Evolutionary conservation across 129 eudicot species (phyloP).

Genomic region (sunflower (Helianthus annuus)): HanXRQr2.0-SUNRISE NC_035439.2:87838721-87839220

Average conservation of each 20-base stretch:
- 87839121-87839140: too few relatives aligned
- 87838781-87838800: constrained; percentile 48
- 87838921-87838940: background rate
- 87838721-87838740: constrained; percentile 77
- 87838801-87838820: background rate
- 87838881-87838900: background rate
- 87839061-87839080: too few relatives aligned
- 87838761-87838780: constrained; percentile 66
- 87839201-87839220: too few relatives aligned
- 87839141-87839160: too few relatives aligned
- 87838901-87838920: background rate
- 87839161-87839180: too few relatives aligned
- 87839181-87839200: too few relatives aligned
- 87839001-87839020: background rate
- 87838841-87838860: background rate
- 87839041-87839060: too few relatives aligned
- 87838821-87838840: background rate
- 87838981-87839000: constrained; percentile 43
- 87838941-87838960: constrained; percentile 70
- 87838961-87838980: constrained; percentile 82
- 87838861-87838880: constrained; percentile 2
- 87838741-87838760: constrained; percentile 56
- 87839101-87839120: too few relatives aligned
- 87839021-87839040: too few relatives aligned
- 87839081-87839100: too few relatives aligned